Conservation (phyloP, 345 rosid genomes). For the Eucalyptus shirleyi region DNA sequence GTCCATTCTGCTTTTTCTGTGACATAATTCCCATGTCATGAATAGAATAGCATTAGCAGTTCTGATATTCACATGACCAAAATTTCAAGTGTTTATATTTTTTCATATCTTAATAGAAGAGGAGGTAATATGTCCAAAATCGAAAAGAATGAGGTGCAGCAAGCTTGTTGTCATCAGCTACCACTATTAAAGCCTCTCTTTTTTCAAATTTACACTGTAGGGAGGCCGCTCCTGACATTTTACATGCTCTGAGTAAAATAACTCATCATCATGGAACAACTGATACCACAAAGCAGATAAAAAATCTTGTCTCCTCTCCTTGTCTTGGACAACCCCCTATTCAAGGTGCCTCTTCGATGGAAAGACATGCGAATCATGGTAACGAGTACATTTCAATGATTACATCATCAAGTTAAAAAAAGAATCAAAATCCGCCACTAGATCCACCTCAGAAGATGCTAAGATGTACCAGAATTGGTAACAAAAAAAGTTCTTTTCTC, state of each 20-base stretch:
- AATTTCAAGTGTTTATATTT: neutral
- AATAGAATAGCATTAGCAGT: neutral
- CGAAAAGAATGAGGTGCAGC: neutral
- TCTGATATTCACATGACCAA: neutral
- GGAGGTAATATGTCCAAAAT: neutral
- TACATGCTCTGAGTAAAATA: neutral
- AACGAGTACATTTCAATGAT: neutral
- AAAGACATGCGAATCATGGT: neutral
- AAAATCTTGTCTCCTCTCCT: neutral
- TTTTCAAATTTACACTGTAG: neutral
- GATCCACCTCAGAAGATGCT: neutral
- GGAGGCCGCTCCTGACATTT: neutral
- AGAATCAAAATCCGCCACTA: neutral
- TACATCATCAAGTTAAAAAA: neutral
- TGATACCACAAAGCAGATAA: neutral
- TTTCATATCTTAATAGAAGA: neutral
- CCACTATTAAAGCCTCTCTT: neutral
- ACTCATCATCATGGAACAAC: neutral
- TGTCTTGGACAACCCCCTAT: neutral
- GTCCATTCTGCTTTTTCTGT: conserved; percentile 22
- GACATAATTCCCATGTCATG: neutral
- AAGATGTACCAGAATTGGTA: neutral
- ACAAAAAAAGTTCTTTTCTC: neutral
- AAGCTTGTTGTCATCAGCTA: neutral
- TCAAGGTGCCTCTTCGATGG: neutral